Evolutionary conservation across 768 basidiomycete species (phyloP).

Genomic region (Termitomyces sp.): DNA sequence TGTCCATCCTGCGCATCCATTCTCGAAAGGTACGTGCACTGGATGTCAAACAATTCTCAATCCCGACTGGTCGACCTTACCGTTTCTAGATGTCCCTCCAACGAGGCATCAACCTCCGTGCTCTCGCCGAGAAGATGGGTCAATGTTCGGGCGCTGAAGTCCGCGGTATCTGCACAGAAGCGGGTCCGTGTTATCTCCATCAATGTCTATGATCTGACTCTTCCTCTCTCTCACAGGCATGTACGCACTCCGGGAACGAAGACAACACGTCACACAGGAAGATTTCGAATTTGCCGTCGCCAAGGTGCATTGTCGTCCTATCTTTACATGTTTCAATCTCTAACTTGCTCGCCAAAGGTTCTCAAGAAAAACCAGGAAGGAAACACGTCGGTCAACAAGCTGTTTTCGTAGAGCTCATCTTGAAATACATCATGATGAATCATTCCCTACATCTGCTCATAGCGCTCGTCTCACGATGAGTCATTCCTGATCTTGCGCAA

Average conservation of each 20-base stretch:
- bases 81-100: constrained; percentile 85
- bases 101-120: constrained; percentile 94
- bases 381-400: constrained; percentile 90
- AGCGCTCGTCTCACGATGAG: background rate
- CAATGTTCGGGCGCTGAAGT: constrained; percentile 98
- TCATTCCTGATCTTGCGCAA: too few relatives aligned
- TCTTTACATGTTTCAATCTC: background rate
- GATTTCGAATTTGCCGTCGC: constrained; percentile 99
- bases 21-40: constrained; percentile 69
- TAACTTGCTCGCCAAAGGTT: constrained; percentile 37
- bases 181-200: constrained; percentile 44
- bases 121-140: constrained; percentile 98
- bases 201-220: background rate
- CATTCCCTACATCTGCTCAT: background rate
- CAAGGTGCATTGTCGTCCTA: constrained; percentile 46
- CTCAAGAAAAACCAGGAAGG: constrained; percentile 96
- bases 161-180: constrained; percentile 94
- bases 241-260: constrained; percentile 92
- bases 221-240: constrained; percentile 48
- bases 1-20: constrained; percentile 95
- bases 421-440: background rate
- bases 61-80: background rate
- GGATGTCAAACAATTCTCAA: background rate
- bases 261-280: constrained; percentile 97
- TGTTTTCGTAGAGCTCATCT: constrained; percentile 63